These are phyloP conservation scores for Achlya hypogyna DNA, from an alignment of 352 stramenopile species.

Conservation along the genomic window DNA sequence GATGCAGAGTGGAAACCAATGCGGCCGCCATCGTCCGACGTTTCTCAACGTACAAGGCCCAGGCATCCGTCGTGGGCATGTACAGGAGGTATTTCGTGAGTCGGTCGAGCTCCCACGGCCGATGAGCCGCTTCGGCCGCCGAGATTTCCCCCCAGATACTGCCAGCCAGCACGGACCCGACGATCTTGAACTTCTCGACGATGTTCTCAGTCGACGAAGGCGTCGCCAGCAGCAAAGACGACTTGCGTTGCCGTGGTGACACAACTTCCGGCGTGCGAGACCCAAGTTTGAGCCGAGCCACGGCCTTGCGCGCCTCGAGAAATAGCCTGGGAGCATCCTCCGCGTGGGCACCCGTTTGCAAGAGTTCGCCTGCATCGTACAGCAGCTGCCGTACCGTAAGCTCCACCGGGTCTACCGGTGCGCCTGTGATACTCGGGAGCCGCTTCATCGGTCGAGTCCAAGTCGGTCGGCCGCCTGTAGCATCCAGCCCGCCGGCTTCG, in stretches of 20 bases:
- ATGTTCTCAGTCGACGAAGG: background rate
- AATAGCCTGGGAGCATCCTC: background rate
- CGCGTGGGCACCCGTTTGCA: background rate
- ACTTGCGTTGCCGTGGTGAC: background rate
- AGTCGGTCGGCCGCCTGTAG: no score
- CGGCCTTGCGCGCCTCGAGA: background rate
- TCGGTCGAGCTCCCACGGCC: slow-evolving; percentile 1
- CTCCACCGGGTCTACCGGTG: background rate
- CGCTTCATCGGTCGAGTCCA: background rate
- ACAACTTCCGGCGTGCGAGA: background rate
- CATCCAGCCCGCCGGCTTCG: no score
- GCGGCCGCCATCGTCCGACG: background rate
- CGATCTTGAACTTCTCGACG: slow-evolving; percentile 1
- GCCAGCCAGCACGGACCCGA: background rate
- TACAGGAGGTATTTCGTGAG: slow-evolving; percentile 5
- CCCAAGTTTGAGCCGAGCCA: background rate
- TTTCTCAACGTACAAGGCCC: slow-evolving; percentile 13
- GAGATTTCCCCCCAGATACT: background rate
- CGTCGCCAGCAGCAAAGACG: background rate
- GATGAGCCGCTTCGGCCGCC: background rate
- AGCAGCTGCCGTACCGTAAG: slow-evolving; percentile 3
- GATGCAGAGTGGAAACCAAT: background rate
- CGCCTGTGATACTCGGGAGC: background rate
- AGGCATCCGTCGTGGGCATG: slow-evolving; percentile 6
- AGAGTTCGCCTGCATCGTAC: background rate